A percentile compares a stretch with the other conserved stretches of the same genome.
These are phyloP conservation scores for Vaccinium macrocarpon DNA, from an alignment of 148 eudicot species.

Conservation along the genomic window DNA sequence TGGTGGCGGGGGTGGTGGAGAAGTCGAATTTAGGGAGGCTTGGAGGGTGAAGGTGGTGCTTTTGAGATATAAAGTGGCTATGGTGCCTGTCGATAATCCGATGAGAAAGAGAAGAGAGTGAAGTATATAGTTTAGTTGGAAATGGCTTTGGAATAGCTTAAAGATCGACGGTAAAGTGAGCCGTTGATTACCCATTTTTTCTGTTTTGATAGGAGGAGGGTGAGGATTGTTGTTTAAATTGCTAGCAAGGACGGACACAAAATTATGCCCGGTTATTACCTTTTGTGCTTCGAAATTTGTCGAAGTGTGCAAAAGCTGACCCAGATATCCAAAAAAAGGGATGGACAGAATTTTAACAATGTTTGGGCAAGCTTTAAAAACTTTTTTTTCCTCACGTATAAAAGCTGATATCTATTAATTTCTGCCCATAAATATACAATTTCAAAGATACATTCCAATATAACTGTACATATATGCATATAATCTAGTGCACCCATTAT, in stretches of 20 bases:
- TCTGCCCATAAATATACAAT: too few species aligned
- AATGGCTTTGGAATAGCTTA: background rate
- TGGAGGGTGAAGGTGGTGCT: slow-evolving; percentile 20
- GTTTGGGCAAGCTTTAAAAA: too few species aligned
- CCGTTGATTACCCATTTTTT: slow-evolving; percentile 10
- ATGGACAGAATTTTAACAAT: too few species aligned
- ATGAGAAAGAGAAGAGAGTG: slow-evolving; percentile 38
- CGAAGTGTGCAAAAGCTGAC: too few species aligned
- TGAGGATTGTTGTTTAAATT: background rate
- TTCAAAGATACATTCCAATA: too few species aligned
- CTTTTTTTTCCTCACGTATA: too few species aligned
- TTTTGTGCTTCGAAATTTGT: too few species aligned
- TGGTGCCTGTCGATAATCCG: slow-evolving; percentile 54
- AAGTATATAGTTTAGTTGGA: slow-evolving; percentile 17
- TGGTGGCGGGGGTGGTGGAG: slow-evolving; percentile 5
- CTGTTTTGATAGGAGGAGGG: background rate
- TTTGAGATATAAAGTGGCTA: slow-evolving; percentile 34
- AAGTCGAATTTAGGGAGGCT: slow-evolving; percentile 3
- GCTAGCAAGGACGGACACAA: background rate
- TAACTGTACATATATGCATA: too few species aligned
- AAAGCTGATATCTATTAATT: too few species aligned
- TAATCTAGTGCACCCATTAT: too few species aligned
- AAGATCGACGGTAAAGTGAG: background rate
- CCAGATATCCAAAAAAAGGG: too few species aligned
- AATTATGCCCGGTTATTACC: too few species aligned